Evolutionary conservation across 2,329 filamentous ascomycete species (phyloP).

Genomic region (Lecanicillium sp.): DNA sequence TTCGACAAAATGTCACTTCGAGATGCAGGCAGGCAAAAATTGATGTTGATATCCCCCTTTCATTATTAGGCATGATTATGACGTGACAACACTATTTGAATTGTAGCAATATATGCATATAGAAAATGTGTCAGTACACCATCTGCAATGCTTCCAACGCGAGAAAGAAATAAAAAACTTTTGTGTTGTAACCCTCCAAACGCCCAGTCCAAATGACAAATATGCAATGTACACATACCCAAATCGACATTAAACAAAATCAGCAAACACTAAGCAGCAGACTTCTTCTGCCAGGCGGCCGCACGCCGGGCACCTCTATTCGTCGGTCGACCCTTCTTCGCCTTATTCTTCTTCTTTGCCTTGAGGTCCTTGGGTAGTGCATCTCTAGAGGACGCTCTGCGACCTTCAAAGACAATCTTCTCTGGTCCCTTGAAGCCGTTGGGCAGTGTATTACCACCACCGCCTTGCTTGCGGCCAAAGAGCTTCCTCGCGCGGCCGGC

Average conservation of each 20-base stretch:
- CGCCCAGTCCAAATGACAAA: conserved; percentile 1
- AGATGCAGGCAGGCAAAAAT: conserved; percentile 20
- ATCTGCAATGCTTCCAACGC: background rate
- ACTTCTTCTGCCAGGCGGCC: conserved; percentile 37
- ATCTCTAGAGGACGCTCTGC: conserved; percentile 59
- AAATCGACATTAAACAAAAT: background rate
- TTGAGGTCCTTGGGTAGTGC: conserved; percentile 55
- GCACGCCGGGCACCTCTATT: conserved; percentile 31
- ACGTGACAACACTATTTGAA: too few species aligned
- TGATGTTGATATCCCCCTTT: conserved; percentile 21
- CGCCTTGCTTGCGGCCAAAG: conserved; percentile 54
- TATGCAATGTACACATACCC: background rate
- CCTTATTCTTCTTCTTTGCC: conserved; percentile 47
- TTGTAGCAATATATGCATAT: too few species aligned
- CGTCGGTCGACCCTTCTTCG: conserved; percentile 29
- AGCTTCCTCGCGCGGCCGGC: conserved; percentile 68
- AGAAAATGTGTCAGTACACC: background rate
- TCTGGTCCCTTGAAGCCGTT: conserved; percentile 50
- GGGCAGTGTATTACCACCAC: conserved; percentile 19
- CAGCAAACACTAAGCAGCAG: conserved; percentile 6
- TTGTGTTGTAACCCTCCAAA: background rate
- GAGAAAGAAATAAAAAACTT: background rate
- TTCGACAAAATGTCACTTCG: conserved; percentile 6
- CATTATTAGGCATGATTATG: too few species aligned
- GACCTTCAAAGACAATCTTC: conserved; percentile 72